Conservation (phyloP, 169 alveolate species). For the Cryptosporidium sp. region DNA sequence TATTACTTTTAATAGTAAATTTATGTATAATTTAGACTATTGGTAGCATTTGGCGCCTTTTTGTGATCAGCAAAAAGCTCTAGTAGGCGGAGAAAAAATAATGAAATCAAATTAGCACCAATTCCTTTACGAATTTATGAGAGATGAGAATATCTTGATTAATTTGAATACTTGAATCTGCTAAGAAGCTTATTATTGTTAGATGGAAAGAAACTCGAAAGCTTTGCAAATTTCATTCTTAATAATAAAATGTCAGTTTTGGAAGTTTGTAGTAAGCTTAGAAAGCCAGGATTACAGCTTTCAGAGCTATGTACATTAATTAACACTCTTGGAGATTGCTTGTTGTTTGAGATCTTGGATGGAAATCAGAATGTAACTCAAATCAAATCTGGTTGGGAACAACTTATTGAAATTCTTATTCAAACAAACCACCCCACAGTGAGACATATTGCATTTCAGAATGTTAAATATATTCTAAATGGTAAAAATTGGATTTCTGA, state of each 20-base stretch:
- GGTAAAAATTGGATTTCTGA: slow-evolving; percentile 21
- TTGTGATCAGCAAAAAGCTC: background rate
- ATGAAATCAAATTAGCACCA: background rate
- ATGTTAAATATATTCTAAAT: slow-evolving; percentile 29
- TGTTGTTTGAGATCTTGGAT: slow-evolving; percentile 1
- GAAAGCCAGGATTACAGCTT: slow-evolving; percentile 48
- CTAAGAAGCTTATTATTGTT: background rate
- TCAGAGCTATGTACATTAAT: slow-evolving; percentile 53
- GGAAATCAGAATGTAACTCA: background rate
- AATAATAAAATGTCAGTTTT: background rate
- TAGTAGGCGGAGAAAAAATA: no score
- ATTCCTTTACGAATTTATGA: background rate
- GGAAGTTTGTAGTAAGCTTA: slow-evolving; percentile 25
- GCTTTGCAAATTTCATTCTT: background rate
- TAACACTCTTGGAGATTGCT: slow-evolving; percentile 46
- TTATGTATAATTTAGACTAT: background rate
- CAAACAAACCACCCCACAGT: slow-evolving; percentile 70
- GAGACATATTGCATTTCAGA: slow-evolving; percentile 68
- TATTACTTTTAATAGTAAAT: no score
- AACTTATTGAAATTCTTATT: slow-evolving; percentile 39
- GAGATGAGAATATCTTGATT: background rate
- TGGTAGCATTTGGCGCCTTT: background rate
- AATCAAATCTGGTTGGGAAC: slow-evolving; percentile 50
- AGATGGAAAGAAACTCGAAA: background rate
- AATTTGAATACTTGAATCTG: background rate